Conservation (phyloP, 306 rosid genomes). For the Calophaca sinica region DNA sequence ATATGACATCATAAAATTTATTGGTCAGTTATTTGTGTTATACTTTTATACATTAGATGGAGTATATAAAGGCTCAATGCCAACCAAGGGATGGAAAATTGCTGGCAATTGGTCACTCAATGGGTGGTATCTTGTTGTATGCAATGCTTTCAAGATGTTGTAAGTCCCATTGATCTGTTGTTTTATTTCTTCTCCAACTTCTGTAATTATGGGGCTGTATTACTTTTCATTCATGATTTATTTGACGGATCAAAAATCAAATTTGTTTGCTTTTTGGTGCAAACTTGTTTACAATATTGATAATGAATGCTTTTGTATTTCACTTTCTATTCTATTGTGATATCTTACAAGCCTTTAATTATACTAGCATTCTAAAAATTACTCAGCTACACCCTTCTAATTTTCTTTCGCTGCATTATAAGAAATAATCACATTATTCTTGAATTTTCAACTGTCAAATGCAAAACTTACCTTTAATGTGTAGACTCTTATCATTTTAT, state of each 20-base stretch:
- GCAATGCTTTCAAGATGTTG: constrained; percentile 73
- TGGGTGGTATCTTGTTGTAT: constrained; percentile 96
- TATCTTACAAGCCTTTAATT: neutral
- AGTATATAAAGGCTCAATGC: constrained; percentile 73
- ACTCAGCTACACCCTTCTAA: constrained; percentile 7
- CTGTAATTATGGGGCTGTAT: constrained; percentile 7
- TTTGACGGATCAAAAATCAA: constrained; percentile 1
- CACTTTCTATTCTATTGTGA: constrained; percentile 26
- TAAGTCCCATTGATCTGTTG: constrained; percentile 57
- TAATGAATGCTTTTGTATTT: constrained; percentile 33
- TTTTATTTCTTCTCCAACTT: constrained; percentile 29
- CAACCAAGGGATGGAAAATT: constrained; percentile 82
- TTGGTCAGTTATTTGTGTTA: constrained; percentile 33
- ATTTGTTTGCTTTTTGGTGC: constrained; percentile 28
- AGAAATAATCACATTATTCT: constrained; percentile 18
- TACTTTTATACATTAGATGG: constrained; percentile 62
- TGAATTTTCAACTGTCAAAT: constrained; percentile 1
- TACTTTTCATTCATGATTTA: constrained; percentile 1
- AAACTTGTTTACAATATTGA: neutral
- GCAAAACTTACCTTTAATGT: neutral
- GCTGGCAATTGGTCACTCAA: constrained; percentile 90
- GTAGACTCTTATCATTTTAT: neutral
- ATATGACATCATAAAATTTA: constrained; percentile 1
- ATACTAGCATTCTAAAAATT: neutral
- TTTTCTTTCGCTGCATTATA: neutral